Evolutionary conservation across 1,139 yeast genomes (phyloP).

Genomic region (Hemisphaericaspora subhashii): DNA sequence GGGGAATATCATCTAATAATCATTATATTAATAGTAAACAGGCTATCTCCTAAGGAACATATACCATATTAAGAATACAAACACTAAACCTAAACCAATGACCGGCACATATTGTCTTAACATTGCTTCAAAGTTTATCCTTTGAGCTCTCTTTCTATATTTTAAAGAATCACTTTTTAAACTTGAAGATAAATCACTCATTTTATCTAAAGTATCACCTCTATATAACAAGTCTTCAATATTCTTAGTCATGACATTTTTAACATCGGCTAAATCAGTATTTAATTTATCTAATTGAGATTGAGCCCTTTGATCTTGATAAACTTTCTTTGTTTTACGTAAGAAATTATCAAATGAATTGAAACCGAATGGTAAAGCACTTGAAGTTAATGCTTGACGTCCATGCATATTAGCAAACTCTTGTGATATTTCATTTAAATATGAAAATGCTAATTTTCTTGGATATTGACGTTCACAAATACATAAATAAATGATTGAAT

Average conservation of each 20-base stretch:
- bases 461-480: slow-evolving; percentile 82
- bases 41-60: slow-evolving; percentile 47
- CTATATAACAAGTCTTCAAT: slow-evolving; percentile 92
- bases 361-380: slow-evolving; percentile 85
- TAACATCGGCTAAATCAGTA: slow-evolving; percentile 88
- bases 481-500: slow-evolving; percentile 71
- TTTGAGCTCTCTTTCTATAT: slow-evolving; percentile 85
- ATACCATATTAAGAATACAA: slow-evolving; percentile 84
- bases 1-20: neutral
- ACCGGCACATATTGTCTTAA: slow-evolving; percentile 88
- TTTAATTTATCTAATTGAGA: slow-evolving; percentile 83
- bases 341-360: slow-evolving; percentile 82
- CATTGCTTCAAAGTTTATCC: slow-evolving; percentile 86
- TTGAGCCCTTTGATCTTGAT: slow-evolving; percentile 90
- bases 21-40: neutral
- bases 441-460: slow-evolving; percentile 84
- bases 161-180: slow-evolving; percentile 82
- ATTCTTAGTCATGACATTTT: slow-evolving; percentile 92
- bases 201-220: slow-evolving; percentile 90
- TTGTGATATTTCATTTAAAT: slow-evolving; percentile 73
- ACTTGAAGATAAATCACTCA: slow-evolving; percentile 84
- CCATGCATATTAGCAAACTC: slow-evolving; percentile 86
- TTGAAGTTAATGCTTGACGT: slow-evolving; percentile 58
- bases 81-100: slow-evolving; percentile 66
- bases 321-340: slow-evolving; percentile 82